Base-by-base conservation (phyloP, 75 land plant genomes). In the Selaginella tamariscina region DNA sequence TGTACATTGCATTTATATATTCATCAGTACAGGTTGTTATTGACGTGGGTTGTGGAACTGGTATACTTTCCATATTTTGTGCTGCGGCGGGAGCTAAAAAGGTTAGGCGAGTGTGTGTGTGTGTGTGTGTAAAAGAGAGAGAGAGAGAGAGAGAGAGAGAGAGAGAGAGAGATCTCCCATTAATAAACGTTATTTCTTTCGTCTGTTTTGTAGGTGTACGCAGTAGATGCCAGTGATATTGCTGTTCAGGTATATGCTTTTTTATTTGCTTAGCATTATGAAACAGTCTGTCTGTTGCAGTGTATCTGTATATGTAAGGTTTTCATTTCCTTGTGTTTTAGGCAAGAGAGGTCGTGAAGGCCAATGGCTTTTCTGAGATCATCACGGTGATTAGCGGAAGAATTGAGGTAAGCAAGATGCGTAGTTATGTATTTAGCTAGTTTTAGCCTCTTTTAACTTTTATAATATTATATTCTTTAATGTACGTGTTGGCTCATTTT, bases 31-130 rank as follows among this genome's bases (percentile, higher is more conserved):
- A 93, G 98, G 96, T 94, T 71, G 98, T 94, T 23, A 65, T 94
- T 59, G 98, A 94, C 82, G 98, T 94, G 64, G 98, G 98, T 21
- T 94, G 98, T 75, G 98, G 96, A 24, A 89, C 98, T 18, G 98
- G 96, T 33, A 89, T 94, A 32, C 86, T 94, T 33, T 81, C 96
- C 21, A 89, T 94, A 64, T 94, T 94, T 73, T 94, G 98, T 83
- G 98, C 98, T 74, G 78, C 69, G 30, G 98, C 88, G 65, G 98
- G 98, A 56, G 98, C 98, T 27, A 82, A 74, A 32, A 78, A 84
- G 83, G 98, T 84, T 75, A 71, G 57, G 31, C 32, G n/a, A n/a
- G n/a, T n/a, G n/a, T n/a, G n/a, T n/a, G n/a, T n/a, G n/a, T n/a
- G n/a, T n/a, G n/a, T n/a, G n/a, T n/a, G n/a, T n/a, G n/a, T n/a